These are phyloP conservation scores for Jackrogersella multiformis DNA, from an alignment of 495 filamentous ascomycete species.

Conservation along the genomic window DNA sequence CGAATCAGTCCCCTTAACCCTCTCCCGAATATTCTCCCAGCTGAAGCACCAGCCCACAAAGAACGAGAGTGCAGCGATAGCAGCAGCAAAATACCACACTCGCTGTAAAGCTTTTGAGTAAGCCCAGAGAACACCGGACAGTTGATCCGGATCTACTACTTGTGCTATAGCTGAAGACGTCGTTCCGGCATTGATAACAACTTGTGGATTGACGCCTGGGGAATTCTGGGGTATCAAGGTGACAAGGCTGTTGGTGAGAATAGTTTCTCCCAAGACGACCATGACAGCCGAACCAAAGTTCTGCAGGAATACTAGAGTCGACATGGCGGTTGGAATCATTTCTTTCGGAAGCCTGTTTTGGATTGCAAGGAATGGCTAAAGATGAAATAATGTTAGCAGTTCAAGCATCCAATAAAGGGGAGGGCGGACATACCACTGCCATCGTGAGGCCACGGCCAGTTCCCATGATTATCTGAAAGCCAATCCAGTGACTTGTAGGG, in stretches of 20 bases:
- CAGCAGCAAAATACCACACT: neutral
- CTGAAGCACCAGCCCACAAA: neutral
- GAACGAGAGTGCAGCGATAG: neutral
- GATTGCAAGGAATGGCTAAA: conserved; percentile 22
- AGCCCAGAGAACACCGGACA: neutral
- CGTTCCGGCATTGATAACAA: conserved; percentile 48
- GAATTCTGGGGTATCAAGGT: conserved; percentile 34
- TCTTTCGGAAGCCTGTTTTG: conserved; percentile 41
- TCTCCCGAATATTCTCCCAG: neutral
- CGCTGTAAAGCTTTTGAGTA: neutral
- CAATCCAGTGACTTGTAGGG: conserved; percentile 60
- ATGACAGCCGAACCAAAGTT: conserved; percentile 45
- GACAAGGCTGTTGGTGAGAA: conserved; percentile 46
- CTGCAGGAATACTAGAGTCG: conserved; percentile 49
- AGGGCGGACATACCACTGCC: conserved; percentile 43
- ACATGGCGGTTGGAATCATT: conserved; percentile 43
- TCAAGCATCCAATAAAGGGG: neutral
- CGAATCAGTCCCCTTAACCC: neutral
- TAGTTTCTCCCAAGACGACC: conserved; percentile 42
- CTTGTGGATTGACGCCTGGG: conserved; percentile 41
- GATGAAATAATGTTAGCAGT: neutral
- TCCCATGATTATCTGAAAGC: conserved; percentile 66
- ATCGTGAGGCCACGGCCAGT: conserved; percentile 58
- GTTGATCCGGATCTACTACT: neutral
- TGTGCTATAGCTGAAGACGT: neutral